Conservation (phyloP, 2,329 filamentous ascomycete species). For the Exophiala sp. region DNA sequence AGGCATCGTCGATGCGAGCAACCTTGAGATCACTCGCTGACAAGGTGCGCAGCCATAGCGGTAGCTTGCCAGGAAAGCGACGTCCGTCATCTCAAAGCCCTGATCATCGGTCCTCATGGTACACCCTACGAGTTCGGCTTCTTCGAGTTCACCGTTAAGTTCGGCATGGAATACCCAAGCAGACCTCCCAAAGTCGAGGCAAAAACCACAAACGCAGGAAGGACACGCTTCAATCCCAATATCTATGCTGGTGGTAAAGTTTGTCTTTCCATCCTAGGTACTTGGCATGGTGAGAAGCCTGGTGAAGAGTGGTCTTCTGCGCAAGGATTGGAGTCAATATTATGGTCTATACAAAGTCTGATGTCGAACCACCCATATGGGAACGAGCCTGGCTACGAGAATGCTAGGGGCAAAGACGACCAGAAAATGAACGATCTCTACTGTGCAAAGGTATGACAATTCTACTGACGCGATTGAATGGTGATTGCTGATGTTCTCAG, state of each 20-base stretch:
- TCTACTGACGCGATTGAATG: not conserved
- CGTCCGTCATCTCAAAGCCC: conserved; percentile 78
- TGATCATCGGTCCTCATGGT: conserved; percentile 89
- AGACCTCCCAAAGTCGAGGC: conserved; percentile 60
- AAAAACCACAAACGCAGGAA: conserved; percentile 82
- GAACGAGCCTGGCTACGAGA: conserved; percentile 92
- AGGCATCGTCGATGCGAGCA: conserved; percentile 32
- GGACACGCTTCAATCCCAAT: conserved; percentile 92
- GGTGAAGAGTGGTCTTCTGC: conserved; percentile 97
- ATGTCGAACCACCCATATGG: conserved; percentile 94
- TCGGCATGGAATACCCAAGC: conserved; percentile 67
- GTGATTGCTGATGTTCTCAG: conserved; percentile 42
- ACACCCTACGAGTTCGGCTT: conserved; percentile 97
- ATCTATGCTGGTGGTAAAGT: conserved; percentile 91
- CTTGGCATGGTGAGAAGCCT: conserved; percentile 77
- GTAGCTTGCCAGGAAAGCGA: conserved; percentile 85
- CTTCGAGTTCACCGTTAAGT: conserved; percentile 67
- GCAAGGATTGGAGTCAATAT: conserved; percentile 87
- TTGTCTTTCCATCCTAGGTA: conserved; percentile 91
- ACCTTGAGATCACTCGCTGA: conserved; percentile 16
- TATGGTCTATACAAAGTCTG: conserved; percentile 93
- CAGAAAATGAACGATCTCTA: conserved; percentile 73
- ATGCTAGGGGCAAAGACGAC: conserved; percentile 64
- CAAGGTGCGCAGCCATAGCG: conserved; percentile 57
- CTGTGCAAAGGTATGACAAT: conserved; percentile 64